Base-by-base conservation (phyloP, 78 protist species). In the Polysphondylium violaceum region DNA sequence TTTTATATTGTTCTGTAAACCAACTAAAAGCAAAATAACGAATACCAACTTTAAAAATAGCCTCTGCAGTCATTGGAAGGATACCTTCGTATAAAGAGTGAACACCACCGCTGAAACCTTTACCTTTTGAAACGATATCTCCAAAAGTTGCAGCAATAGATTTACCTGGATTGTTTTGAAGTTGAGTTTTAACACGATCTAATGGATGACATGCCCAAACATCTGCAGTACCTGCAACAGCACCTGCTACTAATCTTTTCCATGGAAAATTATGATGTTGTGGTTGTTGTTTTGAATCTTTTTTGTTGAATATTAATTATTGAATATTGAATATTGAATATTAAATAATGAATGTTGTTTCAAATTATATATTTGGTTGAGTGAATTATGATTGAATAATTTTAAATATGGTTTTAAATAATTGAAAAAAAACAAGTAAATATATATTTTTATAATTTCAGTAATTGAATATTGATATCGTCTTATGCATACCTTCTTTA, bases 181-280 rank as follows among this genome's bases (percentile, higher is more conserved):
- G 61, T 59, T 83, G 91, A 58, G 91, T 83, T 25, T 83, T 83
- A 21, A 83, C 58, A 38, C 91, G 43, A 69, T 83, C 91, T 0
- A 83, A 35, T 83, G 91, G 91, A 69, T 83, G 91, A 58, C 91
- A 83, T 69, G 91, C 91, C 91, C 91, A 83, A 29, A 83, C 91
- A 69, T 83, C 91, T 29, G 91, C 91, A 38, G 79, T 69, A 71
- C 91, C 91, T 67, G 91, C 91, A 29, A 83, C 63, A 21, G 91
- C 91, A 41, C 91, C 91, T 35, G 91, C 91, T 27, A 83, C 91
- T 51, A 83, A 68, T 83, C 91, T 83, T 74, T 83, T 68, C 91
- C 91, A 83, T 69, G 91, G 91, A 74, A 78, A 78, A 64, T 59
- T 78, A 6, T 38, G 40, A 7, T 61, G 74, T 47, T 77, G 68